Evolutionary conservation across 1,139 yeast genomes (phyloP), one percentile per base, ranked within the genome.

Genomic region (Kurtzmaniella quercitrusa): DNA sequence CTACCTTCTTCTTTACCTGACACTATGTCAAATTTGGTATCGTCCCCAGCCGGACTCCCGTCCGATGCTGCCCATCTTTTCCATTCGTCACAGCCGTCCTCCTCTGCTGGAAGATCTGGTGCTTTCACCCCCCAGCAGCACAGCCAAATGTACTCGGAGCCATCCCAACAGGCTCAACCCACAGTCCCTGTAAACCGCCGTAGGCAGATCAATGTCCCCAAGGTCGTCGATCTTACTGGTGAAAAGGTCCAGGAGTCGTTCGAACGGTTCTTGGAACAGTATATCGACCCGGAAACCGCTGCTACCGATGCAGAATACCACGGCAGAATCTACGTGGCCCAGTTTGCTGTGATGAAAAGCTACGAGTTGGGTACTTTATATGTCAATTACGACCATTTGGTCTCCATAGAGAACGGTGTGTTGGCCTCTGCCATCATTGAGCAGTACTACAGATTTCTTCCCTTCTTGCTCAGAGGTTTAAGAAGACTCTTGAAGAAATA

Each of bases 201-300:
- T 60, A 74, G 79, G 51, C 70, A 81, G 48, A 75, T 81, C 44
- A 79, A 81, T 36, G 89, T 91, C 42, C 91, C 95, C 33, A 88
- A 86, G 60, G 96, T 93, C 25, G 80, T 81, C 17, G 98, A 93
- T 68, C 81, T 84, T 37, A 90, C 96, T 5, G 97, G 96, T 48
- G 97, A 91, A 59, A 88, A 89, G 54, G 97, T 93, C 14, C 77
- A 94, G 43, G 96, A 90, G 60, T 82, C 94, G 24, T 93, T 93
- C 61, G 96, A 90, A 60, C 80, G 77, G 52, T 93, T 93, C 59
- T 66, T 93, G 49, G 88, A 85, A 59, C 85, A 80, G 39, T 88
- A 72, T 55, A 66, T 64, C 9, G 80, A 77, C 47, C 57, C 53
- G 7, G 58, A 59, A 12, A 60, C 67, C 12, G 62, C 59, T 18